A percentile compares a stretch with the other conserved stretches of the same genome.
phyloP scores from a whole-genome alignment of 768 basidiomycete genomes.

The Sutorius australiensis region DNA sequence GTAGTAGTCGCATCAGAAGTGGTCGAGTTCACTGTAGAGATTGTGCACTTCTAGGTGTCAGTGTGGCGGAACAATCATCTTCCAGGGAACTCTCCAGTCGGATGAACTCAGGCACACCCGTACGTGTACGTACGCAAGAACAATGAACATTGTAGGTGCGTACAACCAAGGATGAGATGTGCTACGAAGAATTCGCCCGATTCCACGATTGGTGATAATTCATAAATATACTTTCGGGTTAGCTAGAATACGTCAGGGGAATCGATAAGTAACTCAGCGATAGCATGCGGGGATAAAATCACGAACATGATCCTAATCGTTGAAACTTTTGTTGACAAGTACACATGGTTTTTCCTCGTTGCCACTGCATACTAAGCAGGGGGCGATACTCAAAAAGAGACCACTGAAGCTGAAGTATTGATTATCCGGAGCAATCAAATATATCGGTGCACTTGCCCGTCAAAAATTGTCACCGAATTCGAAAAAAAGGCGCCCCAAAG shows the following conservation, averaged over 20 bases:
- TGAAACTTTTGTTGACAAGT: no score
- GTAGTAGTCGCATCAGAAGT: background rate
- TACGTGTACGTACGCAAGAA: background rate
- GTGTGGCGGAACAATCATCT: constrained; percentile 10
- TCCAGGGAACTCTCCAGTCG: background rate
- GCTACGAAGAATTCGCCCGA: background rate
- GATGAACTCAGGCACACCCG: background rate
- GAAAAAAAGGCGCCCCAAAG: no score
- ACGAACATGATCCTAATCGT: constrained; percentile 3
- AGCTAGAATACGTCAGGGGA: no score
- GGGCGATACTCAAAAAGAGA: no score
- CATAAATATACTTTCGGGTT: constrained; percentile 1
- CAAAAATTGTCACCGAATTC: no score
- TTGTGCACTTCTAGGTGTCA: background rate
- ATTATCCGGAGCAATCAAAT: no score
- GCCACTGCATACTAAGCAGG: no score
- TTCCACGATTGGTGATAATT: background rate
- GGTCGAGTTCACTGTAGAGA: background rate
- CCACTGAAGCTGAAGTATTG: no score
- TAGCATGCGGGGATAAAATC: constrained; percentile 9
- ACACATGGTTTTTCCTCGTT: no score
- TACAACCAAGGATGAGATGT: background rate
- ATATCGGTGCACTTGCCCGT: no score
- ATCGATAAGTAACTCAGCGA: background rate
- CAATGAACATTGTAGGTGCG: constrained; percentile 12